A percentile compares a stretch with the other conserved stretches of the same genome.
These are phyloP conservation scores for Colletotrichum liriopes DNA, from an alignment of 2,329 filamentous ascomycete genomes.

Conservation along the genomic window DNA sequence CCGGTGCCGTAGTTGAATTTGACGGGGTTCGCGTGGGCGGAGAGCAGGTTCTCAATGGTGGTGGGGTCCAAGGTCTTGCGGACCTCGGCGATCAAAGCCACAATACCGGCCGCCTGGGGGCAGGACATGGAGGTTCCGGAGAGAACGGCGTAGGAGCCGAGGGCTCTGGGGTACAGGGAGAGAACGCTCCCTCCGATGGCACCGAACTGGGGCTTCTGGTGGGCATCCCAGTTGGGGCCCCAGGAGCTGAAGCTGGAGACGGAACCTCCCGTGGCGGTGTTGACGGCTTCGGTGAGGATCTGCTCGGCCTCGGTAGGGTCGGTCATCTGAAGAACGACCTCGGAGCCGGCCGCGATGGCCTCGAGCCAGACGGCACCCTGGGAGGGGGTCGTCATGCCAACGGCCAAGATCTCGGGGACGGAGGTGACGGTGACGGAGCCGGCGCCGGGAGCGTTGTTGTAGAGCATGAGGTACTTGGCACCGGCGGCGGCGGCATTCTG, in stretches of 20 bases:
- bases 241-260: conserved; percentile 70
- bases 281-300: conserved; percentile 54
- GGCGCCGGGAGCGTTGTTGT: conserved; percentile 67
- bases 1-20: conserved; percentile 62
- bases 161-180: conserved; percentile 66
- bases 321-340: conserved; percentile 61
- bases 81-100: conserved; percentile 68
- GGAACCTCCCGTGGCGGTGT: conserved; percentile 65
- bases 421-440: conserved; percentile 51
- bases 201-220: conserved; percentile 70
- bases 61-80: conserved; percentile 67
- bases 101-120: conserved; percentile 69
- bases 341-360: conserved; percentile 59
- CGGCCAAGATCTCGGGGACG: conserved; percentile 53
- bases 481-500: conserved; percentile 68
- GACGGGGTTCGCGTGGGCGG: conserved; percentile 65
- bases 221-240: conserved; percentile 74
- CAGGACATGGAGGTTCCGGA: conserved; percentile 75
- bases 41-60: conserved; percentile 64
- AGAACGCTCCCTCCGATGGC: conserved; percentile 71
- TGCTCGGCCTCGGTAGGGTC: conserved; percentile 55
- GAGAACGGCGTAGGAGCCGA: conserved; percentile 66
- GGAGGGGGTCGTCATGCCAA: conserved; percentile 59
- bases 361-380: conserved; percentile 62
- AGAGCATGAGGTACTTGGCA: conserved; percentile 74